Percentiles rank a stretch among this genome's conserved stretches.
Evolutionary conservation across 2,329 filamentous ascomycete genomes (phyloP).

Genomic region (Epichloe sylvatica): DNA sequence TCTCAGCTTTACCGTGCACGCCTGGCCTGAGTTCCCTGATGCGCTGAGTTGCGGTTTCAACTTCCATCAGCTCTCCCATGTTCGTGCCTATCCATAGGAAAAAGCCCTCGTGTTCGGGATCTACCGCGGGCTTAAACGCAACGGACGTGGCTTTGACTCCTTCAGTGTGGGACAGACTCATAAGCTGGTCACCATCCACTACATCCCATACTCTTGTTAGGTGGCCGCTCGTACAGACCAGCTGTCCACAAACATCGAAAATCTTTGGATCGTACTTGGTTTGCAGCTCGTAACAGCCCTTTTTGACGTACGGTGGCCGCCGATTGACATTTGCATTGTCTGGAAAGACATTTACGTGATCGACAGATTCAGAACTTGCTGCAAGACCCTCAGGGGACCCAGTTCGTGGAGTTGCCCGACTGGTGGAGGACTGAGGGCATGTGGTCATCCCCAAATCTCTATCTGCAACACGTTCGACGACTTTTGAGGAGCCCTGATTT

Average conservation of each 20-base stretch:
- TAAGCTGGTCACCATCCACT: slow-evolving; percentile 62
- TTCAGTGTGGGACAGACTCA: slow-evolving; percentile 74
- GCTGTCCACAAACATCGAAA: slow-evolving; percentile 77
- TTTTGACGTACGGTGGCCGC: slow-evolving; percentile 60
- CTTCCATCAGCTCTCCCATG: slow-evolving; percentile 74
- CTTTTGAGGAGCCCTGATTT: slow-evolving; percentile 18
- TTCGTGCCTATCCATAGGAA: slow-evolving; percentile 85
- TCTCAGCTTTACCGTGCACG: slow-evolving; percentile 64
- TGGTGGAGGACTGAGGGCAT: slow-evolving; percentile 7
- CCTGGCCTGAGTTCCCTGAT: slow-evolving; percentile 54
- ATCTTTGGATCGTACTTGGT: slow-evolving; percentile 79
- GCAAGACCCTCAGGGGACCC: slow-evolving; percentile 10
- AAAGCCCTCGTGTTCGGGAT: slow-evolving; percentile 66
- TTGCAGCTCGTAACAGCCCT: slow-evolving; percentile 59
- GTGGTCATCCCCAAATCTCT: slow-evolving; percentile 7
- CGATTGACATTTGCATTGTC: slow-evolving; percentile 77
- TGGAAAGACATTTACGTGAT: slow-evolving; percentile 54
- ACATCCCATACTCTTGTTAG: slow-evolving; percentile 83
- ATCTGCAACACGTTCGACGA: slow-evolving; percentile 23
- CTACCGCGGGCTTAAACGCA: slow-evolving; percentile 68
- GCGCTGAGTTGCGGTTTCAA: slow-evolving; percentile 63
- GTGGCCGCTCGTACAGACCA: slow-evolving; percentile 74
- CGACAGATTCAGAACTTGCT: slow-evolving; percentile 28
- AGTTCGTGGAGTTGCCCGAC: background rate
- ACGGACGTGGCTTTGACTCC: slow-evolving; percentile 69